Evolutionary conservation across 225 moss, liverwort and hornwort genomes (phyloP), one percentile per base, ranked within the genome.

Genomic region (Climacium dendroides): DNA sequence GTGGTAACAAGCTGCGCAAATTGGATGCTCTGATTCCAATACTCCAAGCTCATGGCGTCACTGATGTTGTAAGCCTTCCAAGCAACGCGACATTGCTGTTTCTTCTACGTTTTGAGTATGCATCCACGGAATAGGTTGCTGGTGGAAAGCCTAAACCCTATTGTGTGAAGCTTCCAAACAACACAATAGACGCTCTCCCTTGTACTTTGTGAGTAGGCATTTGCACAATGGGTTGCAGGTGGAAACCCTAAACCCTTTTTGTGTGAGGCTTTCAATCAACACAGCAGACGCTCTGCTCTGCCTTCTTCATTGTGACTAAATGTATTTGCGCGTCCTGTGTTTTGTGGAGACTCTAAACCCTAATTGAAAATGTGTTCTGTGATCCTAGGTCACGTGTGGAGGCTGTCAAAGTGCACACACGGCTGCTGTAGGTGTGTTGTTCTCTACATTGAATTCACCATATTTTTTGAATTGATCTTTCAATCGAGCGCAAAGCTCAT

Each of bases 391-490:
- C 65, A 97, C 99, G 6, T 97, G 99, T 86, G 99, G 97, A 82
- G 99, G 99, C 80, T 96, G 95, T 90, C 99, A 96, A 90, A 99
- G 99, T 91, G 97, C 97, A 79, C 99, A 99, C 88, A 94, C 99
- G 81, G 99, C 99, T 86, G 99, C 99, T 87, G 87, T 88, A 78
- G 88, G 88, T 88, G 52, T 76, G 55, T 45, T 57, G 9, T 62
- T 43, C n/a, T 76, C 55, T 14, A 39, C 72, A 26, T 61, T 52
- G 15, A 34, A 57, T 75, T 66, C 83, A 18, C 55, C 45, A 16
- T 26, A 13, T 22, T 18, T 34, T 62, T 41, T 32, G 24, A 59
- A 35, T 48, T 60, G n/a, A 35, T 63, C 28, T 30, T 64, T 39
- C 53, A 20, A 54, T 17, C 7, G 48, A 88, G 48, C 48, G 67